Conservation (phyloP, 495 filamentous ascomycete species). For the Tuber melanosporum region DNA sequence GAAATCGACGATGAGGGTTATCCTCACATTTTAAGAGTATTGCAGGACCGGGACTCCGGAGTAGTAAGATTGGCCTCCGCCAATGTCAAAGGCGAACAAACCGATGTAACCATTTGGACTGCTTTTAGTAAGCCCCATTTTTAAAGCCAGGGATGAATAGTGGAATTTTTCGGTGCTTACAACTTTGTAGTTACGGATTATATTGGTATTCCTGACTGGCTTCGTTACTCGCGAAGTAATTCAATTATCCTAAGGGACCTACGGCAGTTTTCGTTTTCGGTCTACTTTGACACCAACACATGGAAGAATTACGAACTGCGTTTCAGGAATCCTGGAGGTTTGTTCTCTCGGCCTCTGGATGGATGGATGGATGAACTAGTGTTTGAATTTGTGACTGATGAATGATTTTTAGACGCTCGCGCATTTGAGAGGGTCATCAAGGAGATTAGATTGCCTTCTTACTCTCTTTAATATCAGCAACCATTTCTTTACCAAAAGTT, state of each 20-base stretch:
- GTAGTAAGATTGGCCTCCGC: constrained; percentile 45
- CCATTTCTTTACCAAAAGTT: background rate
- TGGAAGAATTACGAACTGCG: constrained; percentile 36
- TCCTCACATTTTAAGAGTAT: constrained; percentile 55
- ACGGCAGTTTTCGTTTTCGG: constrained; percentile 38
- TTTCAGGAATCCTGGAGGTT: constrained; percentile 28
- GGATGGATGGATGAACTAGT: background rate
- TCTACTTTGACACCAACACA: constrained; percentile 37
- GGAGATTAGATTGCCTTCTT: constrained; percentile 26
- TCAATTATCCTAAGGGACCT: constrained; percentile 32
- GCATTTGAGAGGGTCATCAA: constrained; percentile 32
- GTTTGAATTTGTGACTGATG: background rate
- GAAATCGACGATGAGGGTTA: constrained; percentile 54
- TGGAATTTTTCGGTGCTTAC: background rate
- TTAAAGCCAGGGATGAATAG: background rate
- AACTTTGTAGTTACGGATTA: constrained; percentile 28
- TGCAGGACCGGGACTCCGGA: constrained; percentile 51
- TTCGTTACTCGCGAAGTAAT: constrained; percentile 30
- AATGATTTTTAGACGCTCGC: constrained; percentile 13
- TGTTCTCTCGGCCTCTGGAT: background rate
- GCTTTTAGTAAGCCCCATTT: constrained; percentile 29
- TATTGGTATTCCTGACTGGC: constrained; percentile 32
- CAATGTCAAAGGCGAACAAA: constrained; percentile 32
- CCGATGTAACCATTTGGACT: constrained; percentile 40
- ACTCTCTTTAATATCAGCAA: background rate